These are phyloP conservation scores for Trichosporon sp. DNA, from an alignment of 1,284 basidiomycete species.

Conservation along the genomic window DNA sequence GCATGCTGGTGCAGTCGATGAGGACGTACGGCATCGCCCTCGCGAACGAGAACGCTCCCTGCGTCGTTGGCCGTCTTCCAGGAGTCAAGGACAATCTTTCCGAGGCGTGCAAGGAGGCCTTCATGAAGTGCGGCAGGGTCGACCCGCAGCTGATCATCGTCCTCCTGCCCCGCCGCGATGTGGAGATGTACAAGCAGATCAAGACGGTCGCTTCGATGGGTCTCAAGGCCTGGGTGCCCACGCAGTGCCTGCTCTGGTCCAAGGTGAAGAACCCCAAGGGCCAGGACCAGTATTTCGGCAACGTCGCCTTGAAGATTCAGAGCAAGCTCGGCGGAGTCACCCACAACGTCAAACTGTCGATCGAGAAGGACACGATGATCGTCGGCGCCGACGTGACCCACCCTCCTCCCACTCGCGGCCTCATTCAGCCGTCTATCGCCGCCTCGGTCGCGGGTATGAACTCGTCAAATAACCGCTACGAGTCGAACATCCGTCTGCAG, in stretches of 20 bases:
- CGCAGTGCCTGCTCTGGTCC: conserved; percentile 44
- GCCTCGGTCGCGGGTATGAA: conserved; percentile 48
- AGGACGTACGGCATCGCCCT: conserved; percentile 1
- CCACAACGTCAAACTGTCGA: conserved; percentile 33
- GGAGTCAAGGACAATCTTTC: conserved; percentile 22
- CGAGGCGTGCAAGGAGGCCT: conserved; percentile 30
- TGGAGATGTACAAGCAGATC: conserved; percentile 43
- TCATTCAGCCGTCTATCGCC: conserved; percentile 49
- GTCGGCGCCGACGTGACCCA: conserved; percentile 47
- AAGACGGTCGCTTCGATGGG: conserved; percentile 39
- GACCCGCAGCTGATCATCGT: conserved; percentile 44
- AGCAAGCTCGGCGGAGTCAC: conserved; percentile 53
- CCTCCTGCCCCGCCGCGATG: conserved; percentile 26
- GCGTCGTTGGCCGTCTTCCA: background rate
- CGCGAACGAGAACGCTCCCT: background rate
- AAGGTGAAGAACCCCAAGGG: conserved; percentile 44
- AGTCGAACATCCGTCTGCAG: conserved; percentile 48
- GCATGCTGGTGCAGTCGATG: background rate
- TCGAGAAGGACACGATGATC: conserved; percentile 48
- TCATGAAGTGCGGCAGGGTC: conserved; percentile 23
- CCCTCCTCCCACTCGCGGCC: conserved; percentile 25
- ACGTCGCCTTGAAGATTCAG: conserved; percentile 46
- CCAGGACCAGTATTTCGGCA: conserved; percentile 50
- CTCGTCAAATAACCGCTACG: conserved; percentile 43
- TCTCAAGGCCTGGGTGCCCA: conserved; percentile 27